A percentile compares a stretch with the other conserved stretches of the same genome.
phyloP scores from a whole-genome alignment of 176 grass and related monocot species.

The Avena insularis region DNA sequence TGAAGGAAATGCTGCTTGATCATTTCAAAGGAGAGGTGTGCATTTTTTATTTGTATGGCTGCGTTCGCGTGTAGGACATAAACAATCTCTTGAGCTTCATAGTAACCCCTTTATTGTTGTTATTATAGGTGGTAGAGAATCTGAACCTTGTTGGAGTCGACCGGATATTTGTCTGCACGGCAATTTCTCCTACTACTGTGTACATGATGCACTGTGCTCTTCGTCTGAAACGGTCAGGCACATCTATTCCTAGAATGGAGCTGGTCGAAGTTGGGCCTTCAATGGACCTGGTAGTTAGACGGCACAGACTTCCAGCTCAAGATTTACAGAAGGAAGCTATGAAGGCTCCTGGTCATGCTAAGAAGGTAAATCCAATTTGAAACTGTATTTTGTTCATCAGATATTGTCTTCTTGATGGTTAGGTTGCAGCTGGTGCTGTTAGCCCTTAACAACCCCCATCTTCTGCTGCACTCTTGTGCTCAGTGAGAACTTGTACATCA shows the following conservation, averaged over 20 bases:
- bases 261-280: conserved; percentile 95
- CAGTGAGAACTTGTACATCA: conserved; percentile 7
- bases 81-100: not conserved
- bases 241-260: conserved; percentile 86
- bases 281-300: conserved; percentile 78
- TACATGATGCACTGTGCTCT: conserved; percentile 85
- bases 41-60: not conserved
- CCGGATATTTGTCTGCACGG: conserved; percentile 80
- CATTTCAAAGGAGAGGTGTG: conserved; percentile 87
- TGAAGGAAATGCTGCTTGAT: conserved; percentile 95
- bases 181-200: conserved; percentile 72
- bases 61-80: not conserved
- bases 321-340: conserved; percentile 81
- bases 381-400: conserved; percentile 1
- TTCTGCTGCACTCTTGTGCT: not conserved
- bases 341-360: conserved; percentile 62
- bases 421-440: not conserved
- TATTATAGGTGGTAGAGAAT: conserved; percentile 83
- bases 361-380: conserved; percentile 55
- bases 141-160: conserved; percentile 87
- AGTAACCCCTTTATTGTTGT: conserved; percentile 18
- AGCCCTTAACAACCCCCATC: not conserved
- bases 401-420: conserved; percentile 9
- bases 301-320: conserved; percentile 67
- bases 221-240: conserved; percentile 75